Percentiles rank a stretch among this genome's conserved stretches.
These are phyloP conservation scores for Telfairia occidentalis DNA, from an alignment of 331 rosid genomes.

Conservation along the genomic window DNA sequence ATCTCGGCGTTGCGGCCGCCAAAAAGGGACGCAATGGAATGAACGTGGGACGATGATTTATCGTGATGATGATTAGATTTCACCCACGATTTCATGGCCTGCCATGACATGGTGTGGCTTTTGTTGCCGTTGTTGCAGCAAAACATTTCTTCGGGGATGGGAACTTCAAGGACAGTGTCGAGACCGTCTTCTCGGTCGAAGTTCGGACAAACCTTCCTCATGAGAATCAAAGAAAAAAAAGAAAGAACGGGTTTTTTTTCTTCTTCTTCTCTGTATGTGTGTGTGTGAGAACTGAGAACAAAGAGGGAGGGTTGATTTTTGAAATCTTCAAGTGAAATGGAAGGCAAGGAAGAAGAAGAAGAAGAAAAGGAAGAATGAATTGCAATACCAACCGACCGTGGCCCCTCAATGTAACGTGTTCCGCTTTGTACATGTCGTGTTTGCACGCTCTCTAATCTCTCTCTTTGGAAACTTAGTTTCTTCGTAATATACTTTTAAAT, in stretches of 20 bases:
- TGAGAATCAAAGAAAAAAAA: neutral
- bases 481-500: neutral
- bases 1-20: constrained; percentile 62
- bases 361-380: neutral
- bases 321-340: neutral
- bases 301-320: neutral
- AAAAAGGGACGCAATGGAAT: constrained; percentile 26
- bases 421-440: constrained; percentile 16
- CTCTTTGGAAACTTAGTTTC: constrained; percentile 7
- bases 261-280: too few relatives aligned
- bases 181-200: constrained; percentile 77
- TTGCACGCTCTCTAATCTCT: constrained; percentile 22
- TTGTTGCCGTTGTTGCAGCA: constrained; percentile 20
- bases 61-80: constrained; percentile 29
- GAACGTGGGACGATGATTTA: constrained; percentile 17
- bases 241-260: neutral
- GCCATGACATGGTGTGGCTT: constrained; percentile 46
- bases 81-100: constrained; percentile 72
- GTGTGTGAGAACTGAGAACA: too few relatives aligned
- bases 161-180: constrained; percentile 89
- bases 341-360: neutral
- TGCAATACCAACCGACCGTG: constrained; percentile 11
- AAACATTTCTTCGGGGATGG: constrained; percentile 68
- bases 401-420: constrained; percentile 11
- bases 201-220: constrained; percentile 89